These are phyloP conservation scores for Aschersonia sp. DNA, from an alignment of 2,329 filamentous ascomycete species.

Conservation along the genomic window DNA sequence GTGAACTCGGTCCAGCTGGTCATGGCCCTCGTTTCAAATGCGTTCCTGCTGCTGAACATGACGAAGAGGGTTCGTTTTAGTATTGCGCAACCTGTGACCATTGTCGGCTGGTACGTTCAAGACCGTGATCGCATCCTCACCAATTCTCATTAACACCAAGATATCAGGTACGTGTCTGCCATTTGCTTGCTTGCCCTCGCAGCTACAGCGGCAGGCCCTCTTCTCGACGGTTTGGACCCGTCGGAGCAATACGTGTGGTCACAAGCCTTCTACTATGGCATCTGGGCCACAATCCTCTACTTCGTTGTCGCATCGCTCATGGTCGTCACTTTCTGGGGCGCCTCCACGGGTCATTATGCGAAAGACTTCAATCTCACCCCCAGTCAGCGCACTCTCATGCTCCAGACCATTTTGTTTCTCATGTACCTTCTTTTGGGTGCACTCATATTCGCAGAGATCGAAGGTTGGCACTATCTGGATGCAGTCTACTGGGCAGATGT, in stretches of 20 bases:
- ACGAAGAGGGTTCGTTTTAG: slow-evolving; percentile 65
- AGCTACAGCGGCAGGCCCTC: slow-evolving; percentile 48
- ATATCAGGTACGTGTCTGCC: slow-evolving; percentile 37
- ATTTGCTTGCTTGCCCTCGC: slow-evolving; percentile 52
- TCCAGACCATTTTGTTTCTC: slow-evolving; percentile 79
- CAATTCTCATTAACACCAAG: too few species aligned
- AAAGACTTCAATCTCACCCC: slow-evolving; percentile 67
- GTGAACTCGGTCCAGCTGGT: slow-evolving; percentile 67
- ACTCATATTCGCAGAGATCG: slow-evolving; percentile 56
- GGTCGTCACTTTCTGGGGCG: slow-evolving; percentile 66
- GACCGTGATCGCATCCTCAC: not conserved
- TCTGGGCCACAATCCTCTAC: slow-evolving; percentile 69
- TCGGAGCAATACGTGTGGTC: slow-evolving; percentile 47
- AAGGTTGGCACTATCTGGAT: slow-evolving; percentile 65
- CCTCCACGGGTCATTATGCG: slow-evolving; percentile 52
- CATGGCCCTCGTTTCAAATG: slow-evolving; percentile 63
- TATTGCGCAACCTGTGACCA: slow-evolving; percentile 70
- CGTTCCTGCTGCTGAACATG: slow-evolving; percentile 79
- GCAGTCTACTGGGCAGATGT: slow-evolving; percentile 69
- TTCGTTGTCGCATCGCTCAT: slow-evolving; percentile 65
- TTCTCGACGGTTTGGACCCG: slow-evolving; percentile 21
- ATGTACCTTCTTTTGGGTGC: slow-evolving; percentile 69
- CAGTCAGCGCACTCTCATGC: slow-evolving; percentile 73
- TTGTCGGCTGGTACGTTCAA: slow-evolving; percentile 54
- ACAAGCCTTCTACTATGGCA: slow-evolving; percentile 76